These are phyloP conservation scores for Penicillium crystallinum DNA, from an alignment of 495 filamentous ascomycete species.

Conservation along the genomic window DNA sequence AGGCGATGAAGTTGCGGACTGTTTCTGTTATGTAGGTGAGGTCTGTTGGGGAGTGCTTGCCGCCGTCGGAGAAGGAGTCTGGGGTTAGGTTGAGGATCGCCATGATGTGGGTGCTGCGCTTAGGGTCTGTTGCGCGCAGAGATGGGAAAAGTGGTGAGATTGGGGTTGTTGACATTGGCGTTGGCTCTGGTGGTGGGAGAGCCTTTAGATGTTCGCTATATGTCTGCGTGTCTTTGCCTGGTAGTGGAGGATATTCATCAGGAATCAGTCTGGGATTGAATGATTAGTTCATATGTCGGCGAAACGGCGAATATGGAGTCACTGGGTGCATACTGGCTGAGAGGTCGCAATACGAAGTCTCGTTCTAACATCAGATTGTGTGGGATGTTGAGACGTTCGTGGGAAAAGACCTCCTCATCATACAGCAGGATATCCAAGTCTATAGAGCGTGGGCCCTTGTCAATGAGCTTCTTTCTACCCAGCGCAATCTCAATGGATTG, in stretches of 20 bases:
- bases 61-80: slow-evolving; percentile 96
- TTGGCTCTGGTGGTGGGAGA: slow-evolving; percentile 48
- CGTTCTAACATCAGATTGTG: slow-evolving; percentile 83
- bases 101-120: slow-evolving; percentile 76
- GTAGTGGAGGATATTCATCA: slow-evolving; percentile 44
- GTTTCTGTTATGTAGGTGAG: slow-evolving; percentile 41
- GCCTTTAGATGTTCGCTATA: slow-evolving; percentile 55
- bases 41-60: slow-evolving; percentile 47
- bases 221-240: slow-evolving; percentile 26
- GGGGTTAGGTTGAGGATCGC: slow-evolving; percentile 93
- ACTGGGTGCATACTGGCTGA: slow-evolving; percentile 62
- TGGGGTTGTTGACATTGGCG: slow-evolving; percentile 64
- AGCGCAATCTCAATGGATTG: slow-evolving; percentile 76
- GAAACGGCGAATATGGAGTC: background rate
- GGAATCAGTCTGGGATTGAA: slow-evolving; percentile 54
- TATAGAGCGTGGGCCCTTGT: slow-evolving; percentile 90
- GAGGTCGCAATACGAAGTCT: slow-evolving; percentile 86
- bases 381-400: slow-evolving; percentile 73
- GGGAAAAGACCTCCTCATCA: slow-evolving; percentile 58
- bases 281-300: background rate
- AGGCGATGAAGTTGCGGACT: slow-evolving; percentile 52
- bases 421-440: slow-evolving; percentile 94
- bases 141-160: slow-evolving; percentile 54
- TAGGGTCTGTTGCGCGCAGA: slow-evolving; percentile 57
- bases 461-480: slow-evolving; percentile 76